Evolutionary conservation across 2,329 filamentous ascomycete genomes (phyloP).

Genomic region (Colletotrichum sp.): DNA sequence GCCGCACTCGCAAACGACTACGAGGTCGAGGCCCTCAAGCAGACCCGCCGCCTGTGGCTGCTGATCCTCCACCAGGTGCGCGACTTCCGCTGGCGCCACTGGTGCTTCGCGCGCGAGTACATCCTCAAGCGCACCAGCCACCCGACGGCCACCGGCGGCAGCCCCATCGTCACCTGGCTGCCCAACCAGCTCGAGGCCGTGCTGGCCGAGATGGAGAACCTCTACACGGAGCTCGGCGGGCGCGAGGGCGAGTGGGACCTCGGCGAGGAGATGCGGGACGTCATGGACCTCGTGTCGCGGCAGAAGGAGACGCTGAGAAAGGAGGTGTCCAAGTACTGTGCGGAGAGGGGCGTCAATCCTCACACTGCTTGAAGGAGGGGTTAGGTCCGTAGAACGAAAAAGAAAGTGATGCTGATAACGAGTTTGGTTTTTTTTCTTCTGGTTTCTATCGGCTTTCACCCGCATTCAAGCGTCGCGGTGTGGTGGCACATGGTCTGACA

Average conservation of each 20-base stretch:
- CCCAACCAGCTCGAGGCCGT: slow-evolving; percentile 82
- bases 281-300: slow-evolving; percentile 70
- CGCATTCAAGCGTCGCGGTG: not conserved
- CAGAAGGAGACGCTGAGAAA: slow-evolving; percentile 72
- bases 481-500: not conserved
- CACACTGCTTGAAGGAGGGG: not conserved
- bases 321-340: slow-evolving; percentile 78
- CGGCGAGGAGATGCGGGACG: slow-evolving; percentile 53
- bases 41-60: slow-evolving; percentile 66
- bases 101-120: slow-evolving; percentile 86
- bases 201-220: slow-evolving; percentile 70
- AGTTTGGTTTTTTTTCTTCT: not conserved
- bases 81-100: slow-evolving; percentile 84
- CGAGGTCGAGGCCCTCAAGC: slow-evolving; percentile 49
- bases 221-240: slow-evolving; percentile 54
- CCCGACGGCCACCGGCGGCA: slow-evolving; percentile 80
- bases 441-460: not conserved
- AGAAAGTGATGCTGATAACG: not conserved
- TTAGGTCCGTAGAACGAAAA: not conserved
- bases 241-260: slow-evolving; percentile 45
- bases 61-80: slow-evolving; percentile 75
- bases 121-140: slow-evolving; percentile 80
- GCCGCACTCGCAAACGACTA: slow-evolving; percentile 25
- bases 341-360: slow-evolving; percentile 56
- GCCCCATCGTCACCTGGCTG: slow-evolving; percentile 83